Evolutionary conservation across 1,139 yeast genomes (phyloP).

Genomic region (Candida labiduridarum): DNA sequence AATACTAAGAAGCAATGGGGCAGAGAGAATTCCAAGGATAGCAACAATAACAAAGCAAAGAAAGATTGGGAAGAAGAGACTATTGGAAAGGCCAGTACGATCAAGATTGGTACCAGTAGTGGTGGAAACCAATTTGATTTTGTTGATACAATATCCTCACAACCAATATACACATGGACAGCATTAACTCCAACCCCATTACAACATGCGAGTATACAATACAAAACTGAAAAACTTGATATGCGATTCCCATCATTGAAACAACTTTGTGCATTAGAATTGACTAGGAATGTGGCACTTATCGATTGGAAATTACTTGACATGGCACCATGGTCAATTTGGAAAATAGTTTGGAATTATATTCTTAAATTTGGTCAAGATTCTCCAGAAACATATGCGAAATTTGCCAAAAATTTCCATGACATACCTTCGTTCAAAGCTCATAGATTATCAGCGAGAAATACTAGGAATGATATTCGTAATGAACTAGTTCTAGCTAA

Average conservation of each 20-base stretch:
- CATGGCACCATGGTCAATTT: conserved; percentile 30
- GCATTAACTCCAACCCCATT: conserved; percentile 11
- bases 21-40: not conserved
- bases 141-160: conserved; percentile 19
- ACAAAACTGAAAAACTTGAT: not conserved
- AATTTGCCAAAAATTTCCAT: conserved; percentile 31
- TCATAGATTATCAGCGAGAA: conserved; percentile 19
- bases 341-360: conserved; percentile 36
- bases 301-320: conserved; percentile 25
- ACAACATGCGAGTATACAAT: not conserved
- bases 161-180: conserved; percentile 23
- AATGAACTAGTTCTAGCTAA: conserved; percentile 1
- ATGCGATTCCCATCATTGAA: conserved; percentile 18
- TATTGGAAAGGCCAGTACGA: not conserved
- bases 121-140: conserved; percentile 13
- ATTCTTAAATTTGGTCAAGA: conserved; percentile 31
- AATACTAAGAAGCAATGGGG: not conserved
- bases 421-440: conserved; percentile 23
- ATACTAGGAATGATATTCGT: conserved; percentile 1
- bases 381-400: conserved; percentile 29
- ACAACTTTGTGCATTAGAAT: conserved; percentile 28
- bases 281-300: conserved; percentile 30
- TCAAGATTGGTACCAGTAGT: conserved; percentile 10
- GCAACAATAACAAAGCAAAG: not conserved
- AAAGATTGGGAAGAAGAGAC: conserved; percentile 1